Evolutionary conservation across 371 early-diverging fungal species (phyloP).

Genomic region (Coelomomyces lativittatus): DNA sequence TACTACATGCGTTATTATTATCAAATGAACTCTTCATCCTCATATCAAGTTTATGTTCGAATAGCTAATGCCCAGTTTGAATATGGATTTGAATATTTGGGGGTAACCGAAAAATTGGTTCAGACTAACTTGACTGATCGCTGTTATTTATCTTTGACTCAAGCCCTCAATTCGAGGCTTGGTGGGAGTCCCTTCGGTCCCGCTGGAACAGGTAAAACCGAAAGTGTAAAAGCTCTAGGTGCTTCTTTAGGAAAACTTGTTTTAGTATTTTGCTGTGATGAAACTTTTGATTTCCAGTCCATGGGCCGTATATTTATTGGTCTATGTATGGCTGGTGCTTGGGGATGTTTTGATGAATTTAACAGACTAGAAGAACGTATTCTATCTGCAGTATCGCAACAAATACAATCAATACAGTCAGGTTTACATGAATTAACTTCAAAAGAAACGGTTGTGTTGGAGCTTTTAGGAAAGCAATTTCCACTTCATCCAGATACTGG

Average conservation of each 20-base stretch:
- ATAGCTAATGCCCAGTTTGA: constrained; percentile 87
- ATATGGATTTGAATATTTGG: constrained; percentile 95
- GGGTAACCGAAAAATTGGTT: constrained; percentile 84
- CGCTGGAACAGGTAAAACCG: constrained; percentile 93
- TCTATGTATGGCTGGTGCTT: constrained; percentile 90
- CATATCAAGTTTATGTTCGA: constrained; percentile 53
- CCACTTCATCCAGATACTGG: constrained; percentile 69
- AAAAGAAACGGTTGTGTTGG: constrained; percentile 55
- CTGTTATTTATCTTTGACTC: constrained; percentile 90
- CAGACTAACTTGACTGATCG: constrained; percentile 95
- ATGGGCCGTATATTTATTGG: constrained; percentile 98
- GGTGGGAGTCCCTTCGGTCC: constrained; percentile 96
- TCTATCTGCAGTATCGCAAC: constrained; percentile 93
- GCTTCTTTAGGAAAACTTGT: constrained; percentile 86
- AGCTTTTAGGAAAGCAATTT: constrained; percentile 73
- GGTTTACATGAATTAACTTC: constrained; percentile 30
- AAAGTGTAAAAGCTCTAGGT: constrained; percentile 93
- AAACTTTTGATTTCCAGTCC: constrained; percentile 96
- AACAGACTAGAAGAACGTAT: constrained; percentile 94
- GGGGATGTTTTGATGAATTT: constrained; percentile 99
- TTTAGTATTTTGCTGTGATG: constrained; percentile 98
- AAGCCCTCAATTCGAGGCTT: constrained; percentile 74
- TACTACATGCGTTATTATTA: constrained; percentile 94
- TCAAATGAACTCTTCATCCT: constrained; percentile 36
- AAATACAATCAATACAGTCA: constrained; percentile 91